Evolutionary conservation across 345 rosid species (phyloP).

Genomic region (Moricandia arvensis): DNA sequence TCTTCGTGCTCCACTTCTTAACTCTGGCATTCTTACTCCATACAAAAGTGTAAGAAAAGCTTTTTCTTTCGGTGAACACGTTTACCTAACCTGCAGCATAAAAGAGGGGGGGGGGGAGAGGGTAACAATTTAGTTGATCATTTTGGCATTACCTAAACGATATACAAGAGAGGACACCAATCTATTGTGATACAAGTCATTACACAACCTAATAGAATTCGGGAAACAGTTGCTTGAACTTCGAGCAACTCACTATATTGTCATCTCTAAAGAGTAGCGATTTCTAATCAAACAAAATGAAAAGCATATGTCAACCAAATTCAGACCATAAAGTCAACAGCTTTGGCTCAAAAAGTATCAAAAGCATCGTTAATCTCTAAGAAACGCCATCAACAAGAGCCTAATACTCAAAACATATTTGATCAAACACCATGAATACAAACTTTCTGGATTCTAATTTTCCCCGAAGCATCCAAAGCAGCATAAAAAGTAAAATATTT

Average conservation of each 20-base stretch:
- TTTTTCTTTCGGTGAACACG: slow-evolving; percentile 33
- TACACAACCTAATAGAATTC: slow-evolving; percentile 39
- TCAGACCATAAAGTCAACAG: slow-evolving; percentile 20
- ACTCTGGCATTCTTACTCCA: slow-evolving; percentile 99
- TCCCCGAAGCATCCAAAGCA: slow-evolving; percentile 10
- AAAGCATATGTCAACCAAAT: slow-evolving; percentile 14
- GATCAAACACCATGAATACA: slow-evolving; percentile 6
- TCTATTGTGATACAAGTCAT: slow-evolving; percentile 1
- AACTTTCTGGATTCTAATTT: slow-evolving; percentile 11
- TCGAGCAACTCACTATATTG: neutral
- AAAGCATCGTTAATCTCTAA: neutral
- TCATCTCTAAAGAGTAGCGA: neutral
- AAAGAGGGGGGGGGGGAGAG: slow-evolving; percentile 4
- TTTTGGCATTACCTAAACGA: slow-evolving; percentile 2
- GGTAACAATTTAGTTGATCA: neutral
- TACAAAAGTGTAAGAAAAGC: slow-evolving; percentile 74
- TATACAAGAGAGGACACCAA: slow-evolving; percentile 22
- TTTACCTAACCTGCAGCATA: slow-evolving; percentile 45
- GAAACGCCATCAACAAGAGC: slow-evolving; percentile 1
- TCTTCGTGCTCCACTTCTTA: slow-evolving; percentile 97
- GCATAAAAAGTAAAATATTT: neutral
- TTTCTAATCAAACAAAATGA: slow-evolving; percentile 23
- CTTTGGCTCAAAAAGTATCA: slow-evolving; percentile 11
- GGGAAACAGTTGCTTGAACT: slow-evolving; percentile 12
- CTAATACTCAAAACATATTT: neutral